These are phyloP conservation scores for Roridomyces roridus DNA, from an alignment of 768 basidiomycete species.

Conservation along the genomic window DNA sequence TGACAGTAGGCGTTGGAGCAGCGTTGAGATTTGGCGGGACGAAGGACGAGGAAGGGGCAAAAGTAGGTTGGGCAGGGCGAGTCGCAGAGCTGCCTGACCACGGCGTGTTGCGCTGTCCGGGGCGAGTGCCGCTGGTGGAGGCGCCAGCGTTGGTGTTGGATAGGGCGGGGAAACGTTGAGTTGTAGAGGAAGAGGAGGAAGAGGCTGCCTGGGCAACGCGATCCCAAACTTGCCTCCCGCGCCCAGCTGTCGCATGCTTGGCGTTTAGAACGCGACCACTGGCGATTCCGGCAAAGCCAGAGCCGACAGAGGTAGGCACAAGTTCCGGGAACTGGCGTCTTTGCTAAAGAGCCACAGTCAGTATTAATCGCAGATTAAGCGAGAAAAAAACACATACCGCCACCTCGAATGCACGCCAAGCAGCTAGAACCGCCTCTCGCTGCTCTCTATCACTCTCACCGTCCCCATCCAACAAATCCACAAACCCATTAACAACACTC, in stretches of 20 bases:
- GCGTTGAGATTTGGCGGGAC: conserved; percentile 33
- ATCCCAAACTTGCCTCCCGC: conserved; percentile 77
- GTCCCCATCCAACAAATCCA: conserved; percentile 82
- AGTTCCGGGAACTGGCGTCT: conserved; percentile 87
- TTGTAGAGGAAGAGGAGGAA: conserved; percentile 39
- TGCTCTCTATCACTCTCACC: conserved; percentile 55
- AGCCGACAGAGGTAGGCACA: conserved; percentile 58
- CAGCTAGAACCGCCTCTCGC: conserved; percentile 71
- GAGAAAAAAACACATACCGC: conserved; percentile 56
- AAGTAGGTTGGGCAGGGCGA: conserved; percentile 23
- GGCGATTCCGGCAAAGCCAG: conserved; percentile 80
- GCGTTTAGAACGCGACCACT: conserved; percentile 85
- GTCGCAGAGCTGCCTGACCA: conserved; percentile 55
- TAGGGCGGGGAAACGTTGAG: conserved; percentile 45
- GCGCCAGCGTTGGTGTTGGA: conserved; percentile 19
- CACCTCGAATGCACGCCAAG: conserved; percentile 85
- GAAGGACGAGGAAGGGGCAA: conserved; percentile 30
- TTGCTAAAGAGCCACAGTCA: conserved; percentile 55
- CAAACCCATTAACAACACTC: conserved; percentile 65
- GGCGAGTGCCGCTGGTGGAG: conserved; percentile 39
- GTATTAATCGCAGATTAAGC: not conserved
- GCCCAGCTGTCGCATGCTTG: conserved; percentile 72
- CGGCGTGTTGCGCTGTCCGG: conserved; percentile 60
- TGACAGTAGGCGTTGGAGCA: conserved; percentile 25
- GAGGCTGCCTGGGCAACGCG: conserved; percentile 85